A percentile compares a stretch with the other conserved stretches of the same genome.
Conservation (phyloP, 164 flowering plant species). For the Houttuynia cordata region DNA sequence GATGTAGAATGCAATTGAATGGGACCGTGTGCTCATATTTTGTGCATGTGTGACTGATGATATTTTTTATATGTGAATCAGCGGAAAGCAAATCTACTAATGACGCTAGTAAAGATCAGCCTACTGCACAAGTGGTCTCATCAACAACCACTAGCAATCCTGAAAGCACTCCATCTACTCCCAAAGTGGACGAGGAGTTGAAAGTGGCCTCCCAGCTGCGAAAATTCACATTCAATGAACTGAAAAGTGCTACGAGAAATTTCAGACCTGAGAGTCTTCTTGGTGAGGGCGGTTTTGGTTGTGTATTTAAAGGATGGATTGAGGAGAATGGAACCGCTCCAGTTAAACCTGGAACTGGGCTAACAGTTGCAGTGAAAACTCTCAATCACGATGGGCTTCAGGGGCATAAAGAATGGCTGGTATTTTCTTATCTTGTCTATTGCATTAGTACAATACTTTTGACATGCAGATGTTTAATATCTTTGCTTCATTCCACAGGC, state of each 20-base stretch:
- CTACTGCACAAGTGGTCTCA: slow-evolving; percentile 36
- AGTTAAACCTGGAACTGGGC: slow-evolving; percentile 91
- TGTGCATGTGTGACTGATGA: too few species aligned
- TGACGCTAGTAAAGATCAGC: slow-evolving; percentile 57
- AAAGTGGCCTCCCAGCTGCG: slow-evolving; percentile 70
- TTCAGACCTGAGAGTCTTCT: slow-evolving; percentile 92
- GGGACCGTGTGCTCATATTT: too few species aligned
- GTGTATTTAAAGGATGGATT: slow-evolving; percentile 95
- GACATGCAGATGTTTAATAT: not conserved
- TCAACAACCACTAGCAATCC: slow-evolving; percentile 70
- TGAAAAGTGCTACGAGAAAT: slow-evolving; percentile 78
- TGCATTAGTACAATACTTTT: not conserved
- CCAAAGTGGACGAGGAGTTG: slow-evolving; percentile 69
- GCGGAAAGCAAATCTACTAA: slow-evolving; percentile 58
- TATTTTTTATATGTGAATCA: slow-evolving; percentile 11
- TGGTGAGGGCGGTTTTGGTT: slow-evolving; percentile 95
- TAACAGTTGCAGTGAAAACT: slow-evolving; percentile 94
- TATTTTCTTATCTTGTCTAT: slow-evolving; percentile 7
- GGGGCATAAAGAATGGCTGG: slow-evolving; percentile 99
- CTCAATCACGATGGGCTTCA: slow-evolving; percentile 95
- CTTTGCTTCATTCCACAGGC: slow-evolving; percentile 38
- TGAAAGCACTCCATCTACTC: slow-evolving; percentile 65
- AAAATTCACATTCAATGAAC: slow-evolving; percentile 74
- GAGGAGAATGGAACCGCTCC: slow-evolving; percentile 97
- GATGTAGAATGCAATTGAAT: too few species aligned